These are phyloP conservation scores for Lasiodiplodia citricola DNA, from an alignment of 2,329 filamentous ascomycete species.

Conservation along the genomic window DNA sequence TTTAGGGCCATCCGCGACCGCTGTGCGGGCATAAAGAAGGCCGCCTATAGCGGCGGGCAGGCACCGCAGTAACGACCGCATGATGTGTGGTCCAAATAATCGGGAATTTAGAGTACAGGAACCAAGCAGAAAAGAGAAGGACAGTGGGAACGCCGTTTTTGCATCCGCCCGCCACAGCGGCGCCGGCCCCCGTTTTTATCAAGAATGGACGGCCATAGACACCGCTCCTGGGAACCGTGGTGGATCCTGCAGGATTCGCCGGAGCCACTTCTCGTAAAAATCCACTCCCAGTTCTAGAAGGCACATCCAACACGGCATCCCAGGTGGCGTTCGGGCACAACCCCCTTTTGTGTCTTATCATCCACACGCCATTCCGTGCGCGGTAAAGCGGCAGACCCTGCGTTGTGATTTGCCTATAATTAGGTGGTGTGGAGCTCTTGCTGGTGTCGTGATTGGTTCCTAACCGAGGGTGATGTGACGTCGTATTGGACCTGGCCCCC, in stretches of 20 bases:
- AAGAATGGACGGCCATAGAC: background rate
- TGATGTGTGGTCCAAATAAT: background rate
- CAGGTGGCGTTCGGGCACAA: background rate
- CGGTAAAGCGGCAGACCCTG: background rate
- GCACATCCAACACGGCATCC: background rate
- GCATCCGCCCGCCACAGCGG: background rate
- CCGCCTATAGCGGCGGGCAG: background rate
- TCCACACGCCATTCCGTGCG: background rate
- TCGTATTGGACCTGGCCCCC: background rate
- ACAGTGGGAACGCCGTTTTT: background rate
- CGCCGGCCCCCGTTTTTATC: background rate
- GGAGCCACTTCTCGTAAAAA: slow-evolving; percentile 3
- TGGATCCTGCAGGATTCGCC: slow-evolving; percentile 19
- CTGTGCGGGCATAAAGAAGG: background rate
- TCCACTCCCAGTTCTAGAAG: background rate
- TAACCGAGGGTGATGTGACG: background rate
- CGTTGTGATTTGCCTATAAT: background rate
- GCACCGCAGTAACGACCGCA: background rate
- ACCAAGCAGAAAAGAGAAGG: background rate
- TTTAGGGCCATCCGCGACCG: background rate
- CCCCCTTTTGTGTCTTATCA: background rate
- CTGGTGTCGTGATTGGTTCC: background rate
- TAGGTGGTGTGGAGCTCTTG: background rate
- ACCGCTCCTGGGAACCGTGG: background rate
- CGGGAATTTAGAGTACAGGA: background rate